These are phyloP conservation scores for Coemansia sp. DNA, from an alignment of 192 early-diverging fungal species.

Conservation along the genomic window DNA sequence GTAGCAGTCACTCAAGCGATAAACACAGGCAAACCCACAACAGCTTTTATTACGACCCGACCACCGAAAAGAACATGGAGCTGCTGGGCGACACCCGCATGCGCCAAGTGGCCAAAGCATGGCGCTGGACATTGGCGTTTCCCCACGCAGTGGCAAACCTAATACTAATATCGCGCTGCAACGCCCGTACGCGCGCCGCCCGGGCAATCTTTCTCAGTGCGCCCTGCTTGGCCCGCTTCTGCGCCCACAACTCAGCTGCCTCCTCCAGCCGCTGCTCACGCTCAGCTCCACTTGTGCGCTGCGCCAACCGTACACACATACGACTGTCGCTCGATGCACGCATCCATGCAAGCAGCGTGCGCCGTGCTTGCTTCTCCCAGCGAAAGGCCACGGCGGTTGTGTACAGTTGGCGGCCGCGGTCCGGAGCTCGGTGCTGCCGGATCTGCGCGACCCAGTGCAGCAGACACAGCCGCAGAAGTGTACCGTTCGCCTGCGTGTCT, in stretches of 20 bases:
- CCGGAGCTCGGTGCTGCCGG: not conserved
- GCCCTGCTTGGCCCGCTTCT: not conserved
- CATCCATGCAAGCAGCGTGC: slow-evolving; percentile 27
- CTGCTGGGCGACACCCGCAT: slow-evolving; percentile 19
- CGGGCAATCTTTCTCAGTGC: not conserved
- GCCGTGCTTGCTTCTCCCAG: slow-evolving; percentile 39
- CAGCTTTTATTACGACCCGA: not conserved
- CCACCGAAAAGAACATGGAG: slow-evolving; percentile 40
- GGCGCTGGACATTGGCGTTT: slow-evolving; percentile 27
- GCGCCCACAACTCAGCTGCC: slow-evolving; percentile 17
- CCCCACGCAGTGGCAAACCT: slow-evolving; percentile 40
- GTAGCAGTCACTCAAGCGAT: too few relatives aligned
- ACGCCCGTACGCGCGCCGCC: not conserved
- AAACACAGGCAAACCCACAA: not conserved
- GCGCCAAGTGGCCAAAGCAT: slow-evolving; percentile 26
- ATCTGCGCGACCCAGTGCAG: slow-evolving; percentile 19
- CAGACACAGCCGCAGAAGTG: slow-evolving; percentile 26
- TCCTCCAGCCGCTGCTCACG: slow-evolving; percentile 6
- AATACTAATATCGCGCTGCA: slow-evolving; percentile 18
- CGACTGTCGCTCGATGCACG: slow-evolving; percentile 13
- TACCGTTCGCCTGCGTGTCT: slow-evolving; percentile 10
- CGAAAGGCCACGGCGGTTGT: slow-evolving; percentile 26
- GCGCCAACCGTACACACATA: slow-evolving; percentile 20
- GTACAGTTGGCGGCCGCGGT: not conserved
- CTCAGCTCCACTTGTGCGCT: slow-evolving; percentile 2